Evolutionary conservation across 225 moss, liverwort and hornwort genomes (phyloP).

Genomic region (Physcomitrium patens): DNA sequence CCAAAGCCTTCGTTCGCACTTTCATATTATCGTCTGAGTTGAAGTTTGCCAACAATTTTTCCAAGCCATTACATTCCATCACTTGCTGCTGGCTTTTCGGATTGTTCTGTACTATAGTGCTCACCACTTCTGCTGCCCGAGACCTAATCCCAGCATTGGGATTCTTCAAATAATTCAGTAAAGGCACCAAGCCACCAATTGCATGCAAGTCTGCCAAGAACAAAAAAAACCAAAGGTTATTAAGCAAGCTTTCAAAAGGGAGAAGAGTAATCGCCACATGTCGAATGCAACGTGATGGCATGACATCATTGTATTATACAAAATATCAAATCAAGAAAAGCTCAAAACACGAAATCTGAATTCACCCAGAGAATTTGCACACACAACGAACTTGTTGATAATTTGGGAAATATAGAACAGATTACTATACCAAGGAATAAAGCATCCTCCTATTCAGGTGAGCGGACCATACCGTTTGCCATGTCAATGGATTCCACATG

Average conservation of each 20-base stretch:
- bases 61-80: slow-evolving; percentile 73
- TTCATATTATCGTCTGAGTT: slow-evolving; percentile 56
- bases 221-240: too few relatives aligned
- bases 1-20: slow-evolving; percentile 82
- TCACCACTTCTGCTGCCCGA: slow-evolving; percentile 86
- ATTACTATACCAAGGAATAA: slow-evolving; percentile 8
- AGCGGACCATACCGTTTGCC: slow-evolving; percentile 68
- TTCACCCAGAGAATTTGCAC: slow-evolving; percentile 3
- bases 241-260: slow-evolving; percentile 1
- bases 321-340: neutral
- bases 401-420: neutral
- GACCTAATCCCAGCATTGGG: slow-evolving; percentile 68
- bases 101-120: slow-evolving; percentile 90
- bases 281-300: slow-evolving; percentile 5
- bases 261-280: neutral
- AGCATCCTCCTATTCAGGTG: neutral
- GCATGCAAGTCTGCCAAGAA: slow-evolving; percentile 75
- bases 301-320: neutral
- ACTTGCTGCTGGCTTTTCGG: slow-evolving; percentile 90
- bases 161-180: slow-evolving; percentile 70
- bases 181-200: slow-evolving; percentile 80
- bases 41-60: slow-evolving; percentile 61
- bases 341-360: slow-evolving; percentile 17
- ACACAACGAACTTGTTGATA: neutral
- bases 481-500: slow-evolving; percentile 92